These are phyloP conservation scores for Cylindrotheca closterium DNA, from an alignment of 108 stramenopile genomes.

Conservation along the genomic window DNA sequence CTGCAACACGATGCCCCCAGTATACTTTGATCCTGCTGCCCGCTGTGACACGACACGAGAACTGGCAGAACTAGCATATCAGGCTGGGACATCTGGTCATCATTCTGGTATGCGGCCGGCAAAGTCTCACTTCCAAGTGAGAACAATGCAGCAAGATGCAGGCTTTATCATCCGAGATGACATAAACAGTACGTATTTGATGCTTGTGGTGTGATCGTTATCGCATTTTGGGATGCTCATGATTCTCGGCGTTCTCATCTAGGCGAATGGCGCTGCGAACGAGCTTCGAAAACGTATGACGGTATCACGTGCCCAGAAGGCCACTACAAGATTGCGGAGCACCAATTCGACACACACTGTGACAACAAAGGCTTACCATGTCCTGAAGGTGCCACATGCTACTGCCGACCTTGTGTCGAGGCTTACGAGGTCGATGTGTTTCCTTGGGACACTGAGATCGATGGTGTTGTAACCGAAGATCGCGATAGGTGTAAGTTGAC, in stretches of 20 bases:
- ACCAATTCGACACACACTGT: not conserved
- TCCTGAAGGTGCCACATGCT: not conserved
- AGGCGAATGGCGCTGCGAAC: constrained; percentile 16
- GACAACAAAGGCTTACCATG: not conserved
- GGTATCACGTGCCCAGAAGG: constrained; percentile 25
- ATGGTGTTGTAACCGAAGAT: too few species aligned
- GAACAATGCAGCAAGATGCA: constrained; percentile 30
- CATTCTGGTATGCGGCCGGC: constrained; percentile 26
- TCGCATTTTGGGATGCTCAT: too few species aligned
- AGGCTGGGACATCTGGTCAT: constrained; percentile 6
- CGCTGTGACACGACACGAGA: constrained; percentile 14
- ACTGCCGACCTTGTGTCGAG: not conserved
- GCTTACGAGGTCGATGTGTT: not conserved
- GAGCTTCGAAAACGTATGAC: constrained; percentile 24
- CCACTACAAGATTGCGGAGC: not conserved
- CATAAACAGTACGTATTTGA: not conserved
- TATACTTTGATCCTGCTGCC: not conserved
- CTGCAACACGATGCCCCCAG: not conserved
- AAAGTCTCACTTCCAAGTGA: constrained; percentile 25
- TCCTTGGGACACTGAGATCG: not conserved
- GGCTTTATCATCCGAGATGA: constrained; percentile 24
- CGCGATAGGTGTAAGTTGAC: not conserved
- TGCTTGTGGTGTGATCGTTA: not conserved
- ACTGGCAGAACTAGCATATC: not conserved
- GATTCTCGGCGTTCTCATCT: not conserved